A percentile compares a stretch with the other conserved stretches of the same genome.
Conservation (phyloP, 2,329 filamentous ascomycete species). For the Ceratocystis eucalypticola region DNA sequence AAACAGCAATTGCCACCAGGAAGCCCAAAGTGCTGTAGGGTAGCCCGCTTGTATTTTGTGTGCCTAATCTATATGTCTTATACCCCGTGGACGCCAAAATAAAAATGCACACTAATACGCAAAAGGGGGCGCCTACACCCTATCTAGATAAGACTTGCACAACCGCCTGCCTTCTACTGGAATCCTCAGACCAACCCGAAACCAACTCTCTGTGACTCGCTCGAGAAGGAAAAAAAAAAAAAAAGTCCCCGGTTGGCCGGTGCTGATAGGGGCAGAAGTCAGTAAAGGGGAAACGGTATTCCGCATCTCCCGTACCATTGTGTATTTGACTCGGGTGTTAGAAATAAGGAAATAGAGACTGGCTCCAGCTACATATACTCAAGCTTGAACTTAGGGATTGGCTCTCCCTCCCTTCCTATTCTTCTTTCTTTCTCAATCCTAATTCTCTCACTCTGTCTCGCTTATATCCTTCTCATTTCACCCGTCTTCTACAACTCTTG, state of each 20-base stretch:
- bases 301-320: neutral
- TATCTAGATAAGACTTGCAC: neutral
- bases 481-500: neutral
- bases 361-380: neutral
- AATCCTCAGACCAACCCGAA: neutral
- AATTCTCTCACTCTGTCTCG: neutral
- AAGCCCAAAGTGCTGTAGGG: neutral
- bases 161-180: neutral
- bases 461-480: neutral
- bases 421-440: neutral
- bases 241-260: neutral
- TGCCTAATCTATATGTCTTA: neutral
- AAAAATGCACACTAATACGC: neutral
- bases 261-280: neutral
- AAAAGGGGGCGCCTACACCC: neutral
- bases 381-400: neutral
- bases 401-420: neutral
- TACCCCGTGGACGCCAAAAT: neutral
- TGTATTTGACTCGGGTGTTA: neutral
- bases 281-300: neutral
- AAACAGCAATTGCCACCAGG: neutral
- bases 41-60: neutral
- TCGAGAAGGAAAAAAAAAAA: too few species aligned
- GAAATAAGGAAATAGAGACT: neutral
- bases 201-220: neutral